phyloP scores from a whole-genome alignment of 768 basidiomycete species.

The Lyophyllum atratum region DNA sequence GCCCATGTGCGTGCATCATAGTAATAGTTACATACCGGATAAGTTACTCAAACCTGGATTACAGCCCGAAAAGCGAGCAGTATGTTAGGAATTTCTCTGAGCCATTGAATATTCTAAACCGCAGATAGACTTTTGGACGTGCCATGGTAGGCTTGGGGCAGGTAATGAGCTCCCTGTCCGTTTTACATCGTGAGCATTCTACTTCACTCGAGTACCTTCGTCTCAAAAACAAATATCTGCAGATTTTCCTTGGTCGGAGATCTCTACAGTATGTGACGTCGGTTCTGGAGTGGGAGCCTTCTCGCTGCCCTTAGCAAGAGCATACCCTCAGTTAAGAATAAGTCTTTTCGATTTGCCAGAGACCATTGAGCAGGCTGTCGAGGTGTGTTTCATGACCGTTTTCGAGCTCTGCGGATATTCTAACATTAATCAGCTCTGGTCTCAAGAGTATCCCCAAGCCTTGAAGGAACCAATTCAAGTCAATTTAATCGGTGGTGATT shows the following conservation, averaged over 20 bases:
- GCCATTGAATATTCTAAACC: no score
- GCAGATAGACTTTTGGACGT: conserved; percentile 16
- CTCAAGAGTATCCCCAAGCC: conserved; percentile 33
- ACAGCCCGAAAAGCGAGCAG: conserved; percentile 5
- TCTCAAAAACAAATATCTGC: neutral
- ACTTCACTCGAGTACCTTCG: neutral
- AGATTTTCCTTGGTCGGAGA: conserved; percentile 13
- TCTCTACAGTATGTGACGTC: conserved; percentile 38
- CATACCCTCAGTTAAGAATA: conserved; percentile 33
- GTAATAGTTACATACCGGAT: neutral
- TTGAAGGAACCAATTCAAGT: conserved; percentile 34
- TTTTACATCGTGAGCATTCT: conserved; percentile 25
- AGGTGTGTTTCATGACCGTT: conserved; percentile 6
- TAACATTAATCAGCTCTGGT: neutral
- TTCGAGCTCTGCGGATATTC: no score
- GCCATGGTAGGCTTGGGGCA: conserved; percentile 36
- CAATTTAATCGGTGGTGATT: conserved; percentile 41
- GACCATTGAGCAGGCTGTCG: conserved; percentile 29
- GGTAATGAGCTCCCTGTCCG: conserved; percentile 30
- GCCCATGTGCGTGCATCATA: neutral
- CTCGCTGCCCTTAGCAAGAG: conserved; percentile 34
- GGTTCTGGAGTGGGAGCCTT: conserved; percentile 41
- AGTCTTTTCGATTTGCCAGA: conserved; percentile 38
- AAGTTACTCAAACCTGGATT: neutral
- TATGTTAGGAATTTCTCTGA: conserved; percentile 15